A percentile compares a stretch with the other conserved stretches of the same genome.
Evolutionary conservation across 495 filamentous ascomycete species (phyloP).

Genomic region (Penicillium taxi): DNA sequence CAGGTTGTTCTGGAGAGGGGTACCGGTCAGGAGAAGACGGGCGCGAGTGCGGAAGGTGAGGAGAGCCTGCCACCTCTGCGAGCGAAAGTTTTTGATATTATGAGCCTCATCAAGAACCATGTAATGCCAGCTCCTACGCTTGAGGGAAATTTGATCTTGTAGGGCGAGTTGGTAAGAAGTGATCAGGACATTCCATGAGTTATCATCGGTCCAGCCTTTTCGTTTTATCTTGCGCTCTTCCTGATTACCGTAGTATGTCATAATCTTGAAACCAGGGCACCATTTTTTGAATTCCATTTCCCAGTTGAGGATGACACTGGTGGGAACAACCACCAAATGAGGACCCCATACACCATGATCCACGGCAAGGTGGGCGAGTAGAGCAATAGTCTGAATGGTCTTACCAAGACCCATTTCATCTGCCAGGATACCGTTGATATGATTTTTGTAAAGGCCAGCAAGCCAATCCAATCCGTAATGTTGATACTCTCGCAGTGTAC

Average conservation of each 20-base stretch:
- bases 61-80: constrained; percentile 90
- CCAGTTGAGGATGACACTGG: constrained; percentile 99
- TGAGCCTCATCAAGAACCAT: constrained; percentile 98
- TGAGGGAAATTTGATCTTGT: constrained; percentile 88
- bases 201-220: constrained; percentile 81
- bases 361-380: constrained; percentile 88
- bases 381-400: constrained; percentile 95
- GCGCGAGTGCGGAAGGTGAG: constrained; percentile 84
- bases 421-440: constrained; percentile 95
- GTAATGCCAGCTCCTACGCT: constrained; percentile 91
- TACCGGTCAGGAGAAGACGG: constrained; percentile 85
- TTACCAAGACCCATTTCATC: constrained; percentile 99
- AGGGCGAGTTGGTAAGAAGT: constrained; percentile 96
- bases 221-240: constrained; percentile 89
- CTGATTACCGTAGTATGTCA: constrained; percentile 90
- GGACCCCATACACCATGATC: constrained; percentile 91
- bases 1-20: constrained; percentile 93
- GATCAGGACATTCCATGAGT: constrained; percentile 92
- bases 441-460: constrained; percentile 79
- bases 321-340: constrained; percentile 93
- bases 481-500: constrained; percentile 91
- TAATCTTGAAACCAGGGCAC: constrained; percentile 95
- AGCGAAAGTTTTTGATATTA: constrained; percentile 99
- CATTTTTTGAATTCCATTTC: constrained; percentile 99
- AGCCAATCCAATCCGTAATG: constrained; percentile 97